Conservation (phyloP, 345 rosid genomes). For the Hibiscus trionum region DNA sequence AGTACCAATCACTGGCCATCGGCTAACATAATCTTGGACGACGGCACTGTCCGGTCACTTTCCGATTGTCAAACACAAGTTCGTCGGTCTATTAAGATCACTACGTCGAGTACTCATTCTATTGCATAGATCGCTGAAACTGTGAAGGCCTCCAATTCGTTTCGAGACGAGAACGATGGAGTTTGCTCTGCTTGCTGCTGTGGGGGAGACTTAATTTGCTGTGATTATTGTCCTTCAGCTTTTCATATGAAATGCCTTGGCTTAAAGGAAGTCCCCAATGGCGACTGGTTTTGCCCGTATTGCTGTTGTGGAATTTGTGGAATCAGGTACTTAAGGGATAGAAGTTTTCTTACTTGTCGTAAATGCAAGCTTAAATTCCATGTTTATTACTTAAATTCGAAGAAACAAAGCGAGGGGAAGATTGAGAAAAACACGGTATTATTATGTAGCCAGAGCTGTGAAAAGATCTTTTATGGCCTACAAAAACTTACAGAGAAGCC, state of each 20-base stretch:
- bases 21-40: constrained; percentile 1
- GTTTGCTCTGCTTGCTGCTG: constrained; percentile 14
- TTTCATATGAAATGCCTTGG: too few relatives aligned
- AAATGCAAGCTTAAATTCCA: too few relatives aligned
- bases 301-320: constrained; percentile 60
- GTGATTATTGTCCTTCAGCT: too few relatives aligned
- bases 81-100: constrained; percentile 2
- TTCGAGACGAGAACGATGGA: constrained; percentile 4
- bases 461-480: constrained; percentile 13
- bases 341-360: constrained; percentile 29
- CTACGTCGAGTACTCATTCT: not conserved
- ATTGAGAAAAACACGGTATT: constrained; percentile 17
- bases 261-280: too few relatives aligned
- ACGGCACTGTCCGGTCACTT: constrained; percentile 7
- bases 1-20: constrained; percentile 11
- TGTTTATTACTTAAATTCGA: too few relatives aligned
- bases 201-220: too few relatives aligned
- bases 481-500: constrained; percentile 33
- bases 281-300: constrained; percentile 64
- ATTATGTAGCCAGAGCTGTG: constrained; percentile 58
- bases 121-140: constrained; percentile 3
- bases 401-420: not conserved
- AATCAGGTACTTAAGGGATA: not conserved
- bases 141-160: not conserved
- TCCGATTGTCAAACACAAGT: constrained; percentile 34